phyloP scores from a whole-genome alignment of 2,329 filamentous ascomycete species.

The Amylocarpus encephaloides region DNA sequence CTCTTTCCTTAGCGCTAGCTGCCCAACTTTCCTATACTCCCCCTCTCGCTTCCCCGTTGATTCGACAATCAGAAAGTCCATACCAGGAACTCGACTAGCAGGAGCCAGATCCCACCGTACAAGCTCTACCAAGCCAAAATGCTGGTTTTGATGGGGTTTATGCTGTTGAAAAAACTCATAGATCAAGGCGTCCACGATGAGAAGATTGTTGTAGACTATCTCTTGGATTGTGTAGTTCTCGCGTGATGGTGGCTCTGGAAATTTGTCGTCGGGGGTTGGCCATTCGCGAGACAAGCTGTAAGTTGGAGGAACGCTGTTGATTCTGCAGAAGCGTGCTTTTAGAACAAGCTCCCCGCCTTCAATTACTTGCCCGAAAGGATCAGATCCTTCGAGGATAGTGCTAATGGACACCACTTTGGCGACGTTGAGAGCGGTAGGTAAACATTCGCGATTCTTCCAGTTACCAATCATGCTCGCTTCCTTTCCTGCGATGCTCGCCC shows the following conservation, averaged over 20 bases:
- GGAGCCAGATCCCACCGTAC: constrained; percentile 8
- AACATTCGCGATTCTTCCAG: constrained; percentile 9
- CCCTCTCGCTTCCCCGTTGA: constrained; percentile 9
- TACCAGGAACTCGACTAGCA: constrained; percentile 7
- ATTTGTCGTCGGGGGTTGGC: too few relatives aligned
- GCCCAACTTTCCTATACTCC: constrained; percentile 11
- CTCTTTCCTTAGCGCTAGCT: constrained; percentile 8
- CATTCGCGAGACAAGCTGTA: too few relatives aligned
- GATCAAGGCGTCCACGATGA: constrained; percentile 6
- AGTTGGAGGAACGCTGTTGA: too few relatives aligned
- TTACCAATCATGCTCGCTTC: constrained; percentile 5
- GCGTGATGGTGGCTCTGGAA: too few relatives aligned
- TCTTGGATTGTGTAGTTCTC: constrained; percentile 1
- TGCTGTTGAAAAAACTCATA: constrained; percentile 16
- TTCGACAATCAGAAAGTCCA: constrained; percentile 13
- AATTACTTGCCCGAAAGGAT: too few relatives aligned
- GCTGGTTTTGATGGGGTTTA: constrained; percentile 4
- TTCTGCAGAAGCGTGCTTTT: too few relatives aligned
- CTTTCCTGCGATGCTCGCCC: constrained; percentile 15
- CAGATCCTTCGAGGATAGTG: too few relatives aligned
- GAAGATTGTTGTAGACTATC: constrained; percentile 4
- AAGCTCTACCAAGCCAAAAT: constrained; percentile 11
- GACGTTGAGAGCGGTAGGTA: too few relatives aligned
- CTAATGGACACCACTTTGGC: too few relatives aligned
- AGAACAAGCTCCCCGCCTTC: too few relatives aligned